phyloP scores from a whole-genome alignment of 2,329 filamentous ascomycete species.

The Coniochaeta sp. region DNA sequence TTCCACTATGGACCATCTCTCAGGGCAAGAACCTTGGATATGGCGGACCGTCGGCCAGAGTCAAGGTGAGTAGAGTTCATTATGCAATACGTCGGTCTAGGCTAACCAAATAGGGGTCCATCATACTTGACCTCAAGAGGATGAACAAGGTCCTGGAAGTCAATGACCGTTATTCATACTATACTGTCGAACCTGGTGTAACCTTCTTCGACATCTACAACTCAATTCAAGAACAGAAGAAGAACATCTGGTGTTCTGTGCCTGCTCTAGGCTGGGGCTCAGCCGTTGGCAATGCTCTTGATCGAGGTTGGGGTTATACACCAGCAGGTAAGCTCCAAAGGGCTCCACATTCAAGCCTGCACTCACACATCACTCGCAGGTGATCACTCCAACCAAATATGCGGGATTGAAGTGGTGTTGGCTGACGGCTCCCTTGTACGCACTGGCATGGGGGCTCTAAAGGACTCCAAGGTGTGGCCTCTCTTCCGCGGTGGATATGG shows the following conservation, averaged over 20 bases:
- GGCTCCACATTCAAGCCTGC: not conserved
- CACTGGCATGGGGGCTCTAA: conserved; percentile 32
- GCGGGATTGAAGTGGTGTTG: conserved; percentile 35
- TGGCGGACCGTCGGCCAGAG: not conserved
- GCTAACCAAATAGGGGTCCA: conserved; percentile 32
- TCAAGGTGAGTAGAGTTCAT: conserved; percentile 25
- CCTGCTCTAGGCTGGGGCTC: conserved; percentile 36
- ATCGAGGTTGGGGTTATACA: conserved; percentile 39
- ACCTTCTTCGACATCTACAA: conserved; percentile 30
- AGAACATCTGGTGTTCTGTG: conserved; percentile 35
- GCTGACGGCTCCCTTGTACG: conserved; percentile 33
- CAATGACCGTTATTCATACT: conserved; percentile 29
- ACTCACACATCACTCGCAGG: conserved; percentile 20
- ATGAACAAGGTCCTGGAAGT: conserved; percentile 33
- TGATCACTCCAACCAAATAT: conserved; percentile 33
- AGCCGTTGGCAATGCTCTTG: conserved; percentile 37
- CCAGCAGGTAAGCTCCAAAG: conserved; percentile 12
- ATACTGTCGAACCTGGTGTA: conserved; percentile 35
- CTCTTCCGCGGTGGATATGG: conserved; percentile 34
- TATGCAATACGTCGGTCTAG: too few species aligned
- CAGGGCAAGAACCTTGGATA: conserved; percentile 25
- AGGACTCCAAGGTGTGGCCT: conserved; percentile 32
- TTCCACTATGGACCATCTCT: conserved; percentile 29
- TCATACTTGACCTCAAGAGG: conserved; percentile 31
- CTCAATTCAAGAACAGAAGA: conserved; percentile 25